Conservation (phyloP, 2,329 filamentous ascomycete genomes). For the Pseudopithomyces maydicus region DNA sequence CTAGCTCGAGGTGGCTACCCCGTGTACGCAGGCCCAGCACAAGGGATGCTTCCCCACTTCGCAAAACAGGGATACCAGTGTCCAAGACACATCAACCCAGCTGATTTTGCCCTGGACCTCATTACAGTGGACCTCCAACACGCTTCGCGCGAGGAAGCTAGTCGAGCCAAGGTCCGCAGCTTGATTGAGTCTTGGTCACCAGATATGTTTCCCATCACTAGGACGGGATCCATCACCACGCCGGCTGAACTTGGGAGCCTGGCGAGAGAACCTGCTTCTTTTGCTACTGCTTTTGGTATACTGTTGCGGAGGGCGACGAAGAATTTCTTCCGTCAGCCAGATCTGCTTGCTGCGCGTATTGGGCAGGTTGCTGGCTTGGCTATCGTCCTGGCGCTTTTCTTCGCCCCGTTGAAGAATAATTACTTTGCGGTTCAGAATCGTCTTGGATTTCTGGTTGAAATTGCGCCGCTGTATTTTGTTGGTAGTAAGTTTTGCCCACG, state of each 20-base stretch:
- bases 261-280: conserved; percentile 65
- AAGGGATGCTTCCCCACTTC: conserved; percentile 70
- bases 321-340: conserved; percentile 57
- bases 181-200: conserved; percentile 65
- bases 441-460: conserved; percentile 74
- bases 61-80: conserved; percentile 65
- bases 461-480: conserved; percentile 73
- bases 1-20: conserved; percentile 71
- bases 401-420: conserved; percentile 71
- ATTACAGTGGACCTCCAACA: conserved; percentile 78
- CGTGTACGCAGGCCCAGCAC: conserved; percentile 69
- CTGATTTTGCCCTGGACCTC: conserved; percentile 77
- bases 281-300: conserved; percentile 68
- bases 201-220: conserved; percentile 29
- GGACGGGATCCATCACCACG: conserved; percentile 57
- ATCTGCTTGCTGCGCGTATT: conserved; percentile 41
- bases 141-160: conserved; percentile 65
- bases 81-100: conserved; percentile 73
- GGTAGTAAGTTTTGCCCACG: conserved; percentile 53
- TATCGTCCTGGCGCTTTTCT: conserved; percentile 55
- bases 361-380: conserved; percentile 47
- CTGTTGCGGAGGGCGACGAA: conserved; percentile 70
- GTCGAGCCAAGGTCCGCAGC: conserved; percentile 64
- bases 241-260: conserved; percentile 75
- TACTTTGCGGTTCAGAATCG: conserved; percentile 74